Percentiles rank a stretch among this genome's conserved stretches.
These are phyloP conservation scores for Podaxis carcinomalis DNA, from an alignment of 768 basidiomycete genomes.

Conservation along the genomic window DNA sequence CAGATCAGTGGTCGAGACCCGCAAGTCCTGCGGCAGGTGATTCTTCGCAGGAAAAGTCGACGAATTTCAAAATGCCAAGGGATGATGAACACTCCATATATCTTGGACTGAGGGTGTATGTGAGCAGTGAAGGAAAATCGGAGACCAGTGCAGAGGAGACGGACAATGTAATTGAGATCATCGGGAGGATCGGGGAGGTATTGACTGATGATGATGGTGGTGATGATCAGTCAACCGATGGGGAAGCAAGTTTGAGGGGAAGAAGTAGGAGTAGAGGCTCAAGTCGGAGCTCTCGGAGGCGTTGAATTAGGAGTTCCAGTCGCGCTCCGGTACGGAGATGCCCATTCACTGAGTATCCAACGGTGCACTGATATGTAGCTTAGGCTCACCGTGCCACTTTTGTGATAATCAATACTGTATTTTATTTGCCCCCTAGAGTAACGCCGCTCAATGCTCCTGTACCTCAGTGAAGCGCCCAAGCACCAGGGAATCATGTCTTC, in stretches of 20 bases:
- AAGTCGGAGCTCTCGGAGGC: neutral
- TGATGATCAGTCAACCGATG: neutral
- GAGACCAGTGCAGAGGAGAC: neutral
- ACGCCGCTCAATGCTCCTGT: too few species aligned
- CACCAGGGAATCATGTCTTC: too few species aligned
- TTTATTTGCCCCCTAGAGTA: too few species aligned
- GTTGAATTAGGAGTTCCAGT: neutral
- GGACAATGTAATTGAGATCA: neutral
- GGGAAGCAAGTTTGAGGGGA: neutral
- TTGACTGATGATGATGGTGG: neutral
- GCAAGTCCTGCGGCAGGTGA: neutral
- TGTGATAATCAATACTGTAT: too few species aligned
- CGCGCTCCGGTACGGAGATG: neutral
- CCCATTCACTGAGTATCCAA: too few species aligned
- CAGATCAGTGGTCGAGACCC: neutral
- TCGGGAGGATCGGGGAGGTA: neutral
- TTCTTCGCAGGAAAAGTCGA: neutral
- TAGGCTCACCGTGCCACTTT: too few species aligned
- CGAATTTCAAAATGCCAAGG: neutral
- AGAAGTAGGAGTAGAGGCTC: neutral
- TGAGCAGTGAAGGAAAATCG: neutral
- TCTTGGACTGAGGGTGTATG: neutral
- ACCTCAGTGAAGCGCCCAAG: too few species aligned
- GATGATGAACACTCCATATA: neutral
- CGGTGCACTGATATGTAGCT: too few species aligned